phyloP scores from a whole-genome alignment of 2,329 filamentous ascomycete genomes.

The Aspergillus jensenii region DNA sequence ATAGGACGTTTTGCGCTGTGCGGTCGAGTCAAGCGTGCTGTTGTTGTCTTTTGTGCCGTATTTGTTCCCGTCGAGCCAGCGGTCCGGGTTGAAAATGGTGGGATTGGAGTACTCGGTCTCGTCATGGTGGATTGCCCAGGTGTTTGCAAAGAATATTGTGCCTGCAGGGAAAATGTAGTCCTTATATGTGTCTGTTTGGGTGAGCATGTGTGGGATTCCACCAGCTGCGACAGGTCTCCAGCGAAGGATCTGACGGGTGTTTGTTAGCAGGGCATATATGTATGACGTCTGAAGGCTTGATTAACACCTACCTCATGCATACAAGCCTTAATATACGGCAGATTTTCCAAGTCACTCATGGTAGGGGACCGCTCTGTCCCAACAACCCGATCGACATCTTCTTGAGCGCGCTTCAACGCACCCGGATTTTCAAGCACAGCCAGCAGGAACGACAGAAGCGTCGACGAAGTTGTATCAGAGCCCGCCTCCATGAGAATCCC shows the following conservation, averaged over 20 bases:
- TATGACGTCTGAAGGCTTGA: not conserved
- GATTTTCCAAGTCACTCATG: not conserved
- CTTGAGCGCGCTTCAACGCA: not conserved
- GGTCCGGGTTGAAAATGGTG: not conserved
- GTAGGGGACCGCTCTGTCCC: not conserved
- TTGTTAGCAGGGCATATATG: not conserved
- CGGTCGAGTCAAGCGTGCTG: too few relatives aligned
- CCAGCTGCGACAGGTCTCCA: slow-evolving; percentile 6
- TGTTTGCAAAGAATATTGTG: slow-evolving; percentile 1
- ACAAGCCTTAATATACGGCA: slow-evolving; percentile 5
- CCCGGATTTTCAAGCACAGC: not conserved
- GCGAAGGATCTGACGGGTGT: not conserved
- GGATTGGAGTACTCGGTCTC: not conserved
- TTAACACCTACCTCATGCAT: not conserved
- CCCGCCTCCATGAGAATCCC: slow-evolving; percentile 4
- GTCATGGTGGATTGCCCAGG: slow-evolving; percentile 4
- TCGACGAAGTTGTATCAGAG: slow-evolving; percentile 3
- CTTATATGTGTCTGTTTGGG: slow-evolving; percentile 2
- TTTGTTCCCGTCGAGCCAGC: not conserved
- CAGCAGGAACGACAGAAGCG: not conserved
- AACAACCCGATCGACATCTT: not conserved
- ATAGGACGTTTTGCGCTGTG: slow-evolving; percentile 1
- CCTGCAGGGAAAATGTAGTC: not conserved
- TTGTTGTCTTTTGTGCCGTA: not conserved
- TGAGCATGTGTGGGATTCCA: slow-evolving; percentile 6